These are phyloP conservation scores for Penicillium turbatum DNA, from an alignment of 495 filamentous ascomycete species.

Conservation along the genomic window DNA sequence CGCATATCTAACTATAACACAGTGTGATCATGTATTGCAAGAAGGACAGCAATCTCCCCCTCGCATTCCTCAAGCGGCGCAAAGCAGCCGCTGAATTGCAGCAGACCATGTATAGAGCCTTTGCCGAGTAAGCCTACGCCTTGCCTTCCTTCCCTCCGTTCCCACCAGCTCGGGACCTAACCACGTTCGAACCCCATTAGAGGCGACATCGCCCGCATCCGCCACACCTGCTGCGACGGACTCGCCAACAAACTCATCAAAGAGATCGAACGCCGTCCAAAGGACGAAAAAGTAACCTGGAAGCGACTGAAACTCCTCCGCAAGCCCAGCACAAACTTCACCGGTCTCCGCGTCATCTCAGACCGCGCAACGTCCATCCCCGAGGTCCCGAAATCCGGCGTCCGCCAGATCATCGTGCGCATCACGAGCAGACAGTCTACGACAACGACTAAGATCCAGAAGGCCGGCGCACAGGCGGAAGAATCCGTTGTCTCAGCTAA, in stretches of 20 bases:
- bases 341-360: constrained; percentile 51
- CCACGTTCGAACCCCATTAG: constrained; percentile 22
- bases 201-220: constrained; percentile 56
- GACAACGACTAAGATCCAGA: constrained; percentile 18
- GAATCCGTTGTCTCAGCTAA: constrained; percentile 33
- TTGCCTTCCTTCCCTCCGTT: not conserved
- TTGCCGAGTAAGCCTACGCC: constrained; percentile 54
- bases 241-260: constrained; percentile 51
- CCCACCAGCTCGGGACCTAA: not conserved
- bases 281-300: constrained; percentile 55
- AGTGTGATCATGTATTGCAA: constrained; percentile 44
- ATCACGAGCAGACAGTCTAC: constrained; percentile 62
- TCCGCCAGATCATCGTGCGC: constrained; percentile 70
- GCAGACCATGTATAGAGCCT: constrained; percentile 62
- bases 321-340: constrained; percentile 43
- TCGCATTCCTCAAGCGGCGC: constrained; percentile 15
- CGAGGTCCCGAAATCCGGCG: constrained; percentile 39
- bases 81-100: constrained; percentile 51
- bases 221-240: constrained; percentile 55
- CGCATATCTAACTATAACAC: constrained; percentile 22
- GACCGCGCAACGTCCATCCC: constrained; percentile 53
- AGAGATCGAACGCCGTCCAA: constrained; percentile 53
- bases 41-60: constrained; percentile 27
- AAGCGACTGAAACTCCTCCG: constrained; percentile 59
- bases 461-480: not conserved